A percentile compares a stretch with the other conserved stretches of the same genome.
phyloP scores from a whole-genome alignment of 2,329 filamentous ascomycete genomes.

The Microdochium paspali region DNA sequence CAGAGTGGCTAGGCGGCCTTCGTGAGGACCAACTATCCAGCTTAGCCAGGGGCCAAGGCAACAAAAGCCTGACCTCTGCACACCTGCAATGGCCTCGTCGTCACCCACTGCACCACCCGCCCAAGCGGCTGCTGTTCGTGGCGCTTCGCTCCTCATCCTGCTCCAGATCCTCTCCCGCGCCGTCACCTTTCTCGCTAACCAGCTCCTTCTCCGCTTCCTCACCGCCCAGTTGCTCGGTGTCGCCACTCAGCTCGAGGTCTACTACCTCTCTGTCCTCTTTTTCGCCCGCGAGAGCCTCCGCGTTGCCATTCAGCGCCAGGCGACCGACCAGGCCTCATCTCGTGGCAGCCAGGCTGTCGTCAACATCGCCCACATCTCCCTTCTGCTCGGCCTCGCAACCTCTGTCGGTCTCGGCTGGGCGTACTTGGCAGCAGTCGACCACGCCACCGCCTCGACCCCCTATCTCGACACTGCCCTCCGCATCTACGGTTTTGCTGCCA shows the following conservation, averaged over 20 bases:
- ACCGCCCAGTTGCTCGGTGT: conserved; percentile 79
- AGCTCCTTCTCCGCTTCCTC: conserved; percentile 78
- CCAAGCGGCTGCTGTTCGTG: conserved; percentile 41
- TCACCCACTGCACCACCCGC: background rate
- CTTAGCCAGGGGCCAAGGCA: too few species aligned
- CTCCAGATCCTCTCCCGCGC: conserved; percentile 82
- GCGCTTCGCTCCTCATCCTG: conserved; percentile 76
- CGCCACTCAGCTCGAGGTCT: conserved; percentile 84
- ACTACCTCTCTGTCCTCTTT: conserved; percentile 86
- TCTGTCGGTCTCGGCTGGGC: conserved; percentile 54
- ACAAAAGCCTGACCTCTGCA: background rate
- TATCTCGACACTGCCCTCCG: conserved; percentile 48
- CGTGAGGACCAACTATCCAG: too few species aligned
- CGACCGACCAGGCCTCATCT: conserved; percentile 14
- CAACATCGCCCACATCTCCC: conserved; percentile 77
- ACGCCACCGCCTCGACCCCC: conserved; percentile 45
- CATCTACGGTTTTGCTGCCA: conserved; percentile 45
- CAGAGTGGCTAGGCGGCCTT: too few species aligned
- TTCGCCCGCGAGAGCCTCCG: conserved; percentile 88
- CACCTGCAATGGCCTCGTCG: background rate
- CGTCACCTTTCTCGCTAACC: conserved; percentile 86
- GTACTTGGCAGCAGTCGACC: conserved; percentile 49
- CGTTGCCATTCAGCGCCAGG: conserved; percentile 79
- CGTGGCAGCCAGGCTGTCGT: conserved; percentile 63
- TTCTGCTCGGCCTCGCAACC: conserved; percentile 57